Percentiles rank a stretch among this genome's conserved stretches.
These are phyloP conservation scores for Coemansia sp. DNA, from an alignment of 192 early-diverging fungal genomes.

Conservation along the genomic window DNA sequence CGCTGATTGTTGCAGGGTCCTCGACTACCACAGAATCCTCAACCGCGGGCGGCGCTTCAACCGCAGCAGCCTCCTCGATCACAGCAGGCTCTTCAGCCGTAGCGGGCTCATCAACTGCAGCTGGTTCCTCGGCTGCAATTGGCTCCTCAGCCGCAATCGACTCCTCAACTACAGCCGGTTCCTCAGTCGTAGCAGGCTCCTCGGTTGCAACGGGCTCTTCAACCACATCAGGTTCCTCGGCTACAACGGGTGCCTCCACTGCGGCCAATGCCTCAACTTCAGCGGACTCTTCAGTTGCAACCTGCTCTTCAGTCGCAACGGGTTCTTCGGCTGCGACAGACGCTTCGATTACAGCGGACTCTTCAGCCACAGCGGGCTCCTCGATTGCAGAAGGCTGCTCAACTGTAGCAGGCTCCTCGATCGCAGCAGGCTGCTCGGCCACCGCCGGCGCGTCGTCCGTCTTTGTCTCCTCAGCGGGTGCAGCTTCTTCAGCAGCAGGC, in stretches of 20 bases:
- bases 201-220: background rate
- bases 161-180: background rate
- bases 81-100: too few relatives aligned
- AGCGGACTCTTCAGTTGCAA: background rate
- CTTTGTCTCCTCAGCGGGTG: background rate
- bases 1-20: background rate
- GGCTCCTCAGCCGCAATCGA: background rate
- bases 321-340: too few relatives aligned
- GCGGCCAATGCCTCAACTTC: background rate
- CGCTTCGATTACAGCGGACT: too few relatives aligned
- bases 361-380: background rate
- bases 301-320: background rate
- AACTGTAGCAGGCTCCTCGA: background rate
- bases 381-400: background rate
- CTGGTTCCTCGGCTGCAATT: too few relatives aligned
- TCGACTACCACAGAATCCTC: background rate
- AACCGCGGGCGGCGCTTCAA: too few relatives aligned
- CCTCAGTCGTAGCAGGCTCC: background rate
- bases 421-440: background rate
- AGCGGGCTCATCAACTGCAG: too few relatives aligned
- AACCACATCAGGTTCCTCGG: background rate
- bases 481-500: background rate
- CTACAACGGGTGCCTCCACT: background rate
- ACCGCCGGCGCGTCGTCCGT: background rate
- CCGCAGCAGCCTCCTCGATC: too few relatives aligned